Evolutionary conservation across 225 moss, liverwort and hornwort species (phyloP).

Genomic region (Bryum argenteum): DNA sequence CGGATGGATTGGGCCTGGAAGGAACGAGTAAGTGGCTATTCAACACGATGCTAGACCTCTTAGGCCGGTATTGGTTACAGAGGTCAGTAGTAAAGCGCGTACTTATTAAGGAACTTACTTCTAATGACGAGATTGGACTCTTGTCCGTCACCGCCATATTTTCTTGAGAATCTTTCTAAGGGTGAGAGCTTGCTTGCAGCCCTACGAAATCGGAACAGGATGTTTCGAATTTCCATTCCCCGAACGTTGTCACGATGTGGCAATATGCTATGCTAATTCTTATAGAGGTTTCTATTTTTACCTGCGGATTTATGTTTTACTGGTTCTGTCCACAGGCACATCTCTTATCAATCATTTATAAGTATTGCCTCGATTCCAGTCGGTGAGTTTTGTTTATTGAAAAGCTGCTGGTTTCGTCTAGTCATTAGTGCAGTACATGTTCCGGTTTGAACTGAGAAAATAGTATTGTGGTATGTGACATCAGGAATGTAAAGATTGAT

Average conservation of each 20-base stretch:
- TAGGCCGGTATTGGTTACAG: slow-evolving; percentile 59
- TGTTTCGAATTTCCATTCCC: not conserved
- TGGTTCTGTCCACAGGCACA: not conserved
- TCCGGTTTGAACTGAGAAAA: not conserved
- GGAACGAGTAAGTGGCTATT: slow-evolving; percentile 46
- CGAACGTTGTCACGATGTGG: not conserved
- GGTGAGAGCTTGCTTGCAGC: slow-evolving; percentile 30
- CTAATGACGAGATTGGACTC: slow-evolving; percentile 32
- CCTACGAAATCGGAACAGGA: slow-evolving; percentile 1
- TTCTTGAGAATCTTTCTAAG: slow-evolving; percentile 46
- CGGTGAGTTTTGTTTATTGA: not conserved
- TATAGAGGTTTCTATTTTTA: not conserved
- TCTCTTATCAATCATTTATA: not conserved
- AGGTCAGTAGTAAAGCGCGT: slow-evolving; percentile 44
- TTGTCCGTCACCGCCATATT: slow-evolving; percentile 22
- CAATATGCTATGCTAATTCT: not conserved
- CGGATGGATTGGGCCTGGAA: slow-evolving; percentile 47
- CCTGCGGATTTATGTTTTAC: not conserved
- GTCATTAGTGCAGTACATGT: not conserved
- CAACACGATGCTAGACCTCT: slow-evolving; percentile 55
- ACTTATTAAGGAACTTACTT: slow-evolving; percentile 25
- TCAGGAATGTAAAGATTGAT: slow-evolving; percentile 34
- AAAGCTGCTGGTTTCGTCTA: slow-evolving; percentile 2
- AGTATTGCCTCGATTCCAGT: not conserved
- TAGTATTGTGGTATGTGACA: slow-evolving; percentile 12